phyloP scores from a whole-genome alignment of 495 filamentous ascomycete genomes.

The Penicillium samsonianum region DNA sequence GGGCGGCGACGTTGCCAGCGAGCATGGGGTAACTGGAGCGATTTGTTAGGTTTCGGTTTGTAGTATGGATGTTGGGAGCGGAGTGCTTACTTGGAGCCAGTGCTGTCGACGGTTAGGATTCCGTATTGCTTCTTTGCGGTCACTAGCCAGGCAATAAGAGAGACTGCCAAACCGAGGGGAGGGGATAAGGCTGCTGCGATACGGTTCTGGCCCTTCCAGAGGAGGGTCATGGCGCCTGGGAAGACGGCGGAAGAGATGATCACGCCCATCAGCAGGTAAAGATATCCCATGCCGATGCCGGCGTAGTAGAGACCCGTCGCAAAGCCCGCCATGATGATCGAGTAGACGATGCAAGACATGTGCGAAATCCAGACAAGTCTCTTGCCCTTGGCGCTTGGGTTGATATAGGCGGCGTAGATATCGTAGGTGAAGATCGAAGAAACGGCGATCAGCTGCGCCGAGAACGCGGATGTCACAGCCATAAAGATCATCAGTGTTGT shows the following conservation, averaged over 20 bases:
- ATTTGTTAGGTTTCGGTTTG: background rate
- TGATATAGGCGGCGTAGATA: conserved; percentile 68
- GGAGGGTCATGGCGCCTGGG: conserved; percentile 75
- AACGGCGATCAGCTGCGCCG: conserved; percentile 88
- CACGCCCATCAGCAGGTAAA: conserved; percentile 90
- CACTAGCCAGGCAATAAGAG: conserved; percentile 87
- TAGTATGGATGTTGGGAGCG: background rate
- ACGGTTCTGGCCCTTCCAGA: conserved; percentile 84
- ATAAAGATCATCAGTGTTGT: conserved; percentile 91
- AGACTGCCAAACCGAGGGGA: conserved; percentile 71
- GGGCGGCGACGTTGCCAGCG: conserved; percentile 79
- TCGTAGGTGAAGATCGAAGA: conserved; percentile 94
- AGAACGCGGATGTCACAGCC: conserved; percentile 90
- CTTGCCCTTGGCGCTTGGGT: conserved; percentile 65
- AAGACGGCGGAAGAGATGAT: conserved; percentile 86
- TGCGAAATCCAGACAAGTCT: conserved; percentile 87
- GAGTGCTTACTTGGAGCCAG: conserved; percentile 65
- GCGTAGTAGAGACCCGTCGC: conserved; percentile 76
- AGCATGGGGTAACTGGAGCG: conserved; percentile 73
- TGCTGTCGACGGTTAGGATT: conserved; percentile 68
- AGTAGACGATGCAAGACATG: conserved; percentile 70
- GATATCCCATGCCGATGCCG: conserved; percentile 69
- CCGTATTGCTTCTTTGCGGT: conserved; percentile 80
- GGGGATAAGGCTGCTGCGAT: conserved; percentile 74
- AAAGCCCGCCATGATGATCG: conserved; percentile 82